phyloP scores from a whole-genome alignment of 768 basidiomycete genomes.

The Pisolithus tinctorius region DNA sequence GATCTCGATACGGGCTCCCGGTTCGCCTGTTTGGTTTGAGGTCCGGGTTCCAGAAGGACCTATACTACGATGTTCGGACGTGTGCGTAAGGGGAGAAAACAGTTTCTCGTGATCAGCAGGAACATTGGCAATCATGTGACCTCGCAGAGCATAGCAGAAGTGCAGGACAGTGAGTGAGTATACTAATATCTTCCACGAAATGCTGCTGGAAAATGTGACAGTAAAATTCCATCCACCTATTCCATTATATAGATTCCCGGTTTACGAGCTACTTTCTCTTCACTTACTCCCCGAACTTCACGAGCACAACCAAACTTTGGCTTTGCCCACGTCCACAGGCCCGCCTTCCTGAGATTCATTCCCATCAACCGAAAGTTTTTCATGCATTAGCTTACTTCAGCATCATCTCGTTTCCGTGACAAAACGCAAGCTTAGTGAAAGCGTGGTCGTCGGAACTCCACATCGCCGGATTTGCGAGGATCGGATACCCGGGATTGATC shows the following conservation, averaged over 20 bases:
- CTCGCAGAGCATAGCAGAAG: conserved; percentile 30
- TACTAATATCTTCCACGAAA: neutral
- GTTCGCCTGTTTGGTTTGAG: conserved; percentile 33
- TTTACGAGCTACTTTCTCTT: conserved; percentile 52
- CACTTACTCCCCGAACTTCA: conserved; percentile 55
- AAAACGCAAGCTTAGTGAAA: conserved; percentile 52
- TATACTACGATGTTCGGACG: conserved; percentile 5
- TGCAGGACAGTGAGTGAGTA: conserved; percentile 26
- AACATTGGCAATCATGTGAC: conserved; percentile 41
- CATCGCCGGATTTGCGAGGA: conserved; percentile 63
- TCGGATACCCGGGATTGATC: conserved; percentile 71
- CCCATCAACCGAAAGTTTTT: conserved; percentile 19
- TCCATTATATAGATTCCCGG: conserved; percentile 42
- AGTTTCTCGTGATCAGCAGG: conserved; percentile 42
- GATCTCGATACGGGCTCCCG: conserved; percentile 30
- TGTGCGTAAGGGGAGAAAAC: conserved; percentile 42
- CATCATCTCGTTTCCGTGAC: conserved; percentile 64
- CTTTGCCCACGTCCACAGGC: neutral
- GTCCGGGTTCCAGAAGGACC: conserved; percentile 15
- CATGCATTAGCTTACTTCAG: conserved; percentile 67
- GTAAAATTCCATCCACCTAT: neutral
- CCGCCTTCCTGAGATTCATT: neutral
- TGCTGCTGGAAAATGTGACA: neutral
- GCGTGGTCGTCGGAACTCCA: conserved; percentile 49
- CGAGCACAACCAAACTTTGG: conserved; percentile 20